Percentiles rank a stretch among this genome's conserved stretches.
Evolutionary conservation across 352 stramenopile species (phyloP).

Genomic region (Phytopythium boreale): DNA sequence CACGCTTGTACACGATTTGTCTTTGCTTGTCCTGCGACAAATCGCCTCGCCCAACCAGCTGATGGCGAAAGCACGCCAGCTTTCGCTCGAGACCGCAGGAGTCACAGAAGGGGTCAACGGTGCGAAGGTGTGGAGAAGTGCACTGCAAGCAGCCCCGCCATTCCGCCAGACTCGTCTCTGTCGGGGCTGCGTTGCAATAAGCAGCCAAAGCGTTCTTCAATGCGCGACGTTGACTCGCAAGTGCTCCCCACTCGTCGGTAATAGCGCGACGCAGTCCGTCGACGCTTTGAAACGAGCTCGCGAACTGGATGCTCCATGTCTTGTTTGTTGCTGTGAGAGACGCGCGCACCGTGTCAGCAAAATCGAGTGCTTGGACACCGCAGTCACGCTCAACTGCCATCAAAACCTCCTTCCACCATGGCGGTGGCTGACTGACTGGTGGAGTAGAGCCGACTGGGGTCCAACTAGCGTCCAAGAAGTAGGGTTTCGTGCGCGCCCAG

Average conservation of each 20-base stretch:
- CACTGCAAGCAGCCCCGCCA: background rate
- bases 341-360: background rate
- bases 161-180: background rate
- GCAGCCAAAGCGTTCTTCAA: background rate
- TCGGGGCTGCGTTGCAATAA: background rate
- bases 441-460: background rate
- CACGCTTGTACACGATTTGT: background rate
- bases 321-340: background rate
- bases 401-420: background rate
- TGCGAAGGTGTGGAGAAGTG: too few relatives aligned
- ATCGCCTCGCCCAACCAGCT: slow-evolving; percentile 12
- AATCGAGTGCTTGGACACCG: background rate
- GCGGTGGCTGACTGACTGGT: background rate
- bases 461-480: background rate
- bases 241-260: background rate
- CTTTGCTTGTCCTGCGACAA: slow-evolving; percentile 12
- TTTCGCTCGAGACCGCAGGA: background rate
- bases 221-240: background rate
- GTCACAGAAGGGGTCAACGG: too few relatives aligned
- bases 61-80: background rate
- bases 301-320: background rate
- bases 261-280: background rate
- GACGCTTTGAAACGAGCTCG: background rate
- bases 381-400: background rate
- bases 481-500: background rate